Evolutionary conservation across 345 rosid species (phyloP).

Genomic region (Citrus sp.): DNA sequence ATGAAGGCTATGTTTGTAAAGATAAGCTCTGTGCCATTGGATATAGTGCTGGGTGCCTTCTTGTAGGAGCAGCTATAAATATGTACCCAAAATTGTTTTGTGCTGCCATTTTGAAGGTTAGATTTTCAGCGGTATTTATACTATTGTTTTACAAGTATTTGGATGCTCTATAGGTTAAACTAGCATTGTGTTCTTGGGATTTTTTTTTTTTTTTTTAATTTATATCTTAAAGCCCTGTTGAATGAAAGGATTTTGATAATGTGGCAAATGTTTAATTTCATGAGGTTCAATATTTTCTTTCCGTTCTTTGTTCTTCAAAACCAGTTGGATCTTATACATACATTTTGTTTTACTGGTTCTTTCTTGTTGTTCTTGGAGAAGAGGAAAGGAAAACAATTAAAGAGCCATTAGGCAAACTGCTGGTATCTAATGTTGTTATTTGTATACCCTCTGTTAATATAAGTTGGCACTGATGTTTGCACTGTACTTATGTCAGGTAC

Average conservation of each 20-base stretch:
- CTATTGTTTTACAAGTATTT: neutral
- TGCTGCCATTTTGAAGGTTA: slow-evolving; percentile 79
- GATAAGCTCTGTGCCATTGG: slow-evolving; percentile 68
- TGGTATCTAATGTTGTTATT: neutral
- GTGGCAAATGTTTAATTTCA: neutral
- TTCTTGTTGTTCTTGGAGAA: neutral
- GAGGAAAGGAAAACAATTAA: no score
- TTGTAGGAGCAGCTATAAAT: slow-evolving; percentile 74
- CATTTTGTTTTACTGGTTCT: neutral
- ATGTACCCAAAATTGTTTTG: slow-evolving; percentile 56
- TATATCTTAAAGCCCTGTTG: neutral
- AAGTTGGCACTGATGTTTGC: slow-evolving; percentile 5
- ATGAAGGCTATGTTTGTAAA: slow-evolving; percentile 63
- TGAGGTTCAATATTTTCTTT: neutral
- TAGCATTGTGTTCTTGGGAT: neutral
- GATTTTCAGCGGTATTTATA: slow-evolving; percentile 1
- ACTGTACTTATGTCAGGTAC: slow-evolving; percentile 51
- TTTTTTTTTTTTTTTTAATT: neutral
- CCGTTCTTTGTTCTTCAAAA: neutral
- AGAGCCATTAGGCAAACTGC: neutral
- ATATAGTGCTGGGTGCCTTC: slow-evolving; percentile 74
- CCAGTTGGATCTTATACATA: neutral
- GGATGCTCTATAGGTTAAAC: neutral
- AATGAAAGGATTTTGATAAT: neutral
- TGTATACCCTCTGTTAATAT: neutral